A percentile compares a stretch with the other conserved stretches of the same genome.
phyloP scores from a whole-genome alignment of 164 flowering plant genomes.

The Aristolochia fimbriata region DNA sequence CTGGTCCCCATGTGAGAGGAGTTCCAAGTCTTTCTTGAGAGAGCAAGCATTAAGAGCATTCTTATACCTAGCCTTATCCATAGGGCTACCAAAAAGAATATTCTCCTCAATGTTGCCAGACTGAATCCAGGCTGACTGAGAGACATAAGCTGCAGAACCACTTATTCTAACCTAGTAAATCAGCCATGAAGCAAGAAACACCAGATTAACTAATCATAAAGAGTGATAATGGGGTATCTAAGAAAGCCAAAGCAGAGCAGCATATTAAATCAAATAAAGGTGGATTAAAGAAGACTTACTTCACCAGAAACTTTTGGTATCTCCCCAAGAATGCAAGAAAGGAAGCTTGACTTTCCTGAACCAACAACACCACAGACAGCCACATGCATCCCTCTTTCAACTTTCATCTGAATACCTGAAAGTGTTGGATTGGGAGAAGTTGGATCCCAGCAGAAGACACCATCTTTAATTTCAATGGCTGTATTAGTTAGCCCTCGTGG shows the following conservation, averaged over 20 bases:
- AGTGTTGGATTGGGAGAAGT: constrained; percentile 58
- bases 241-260: too few species aligned
- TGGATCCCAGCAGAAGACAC: constrained; percentile 77
- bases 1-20: constrained; percentile 92
- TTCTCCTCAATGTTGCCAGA: constrained; percentile 97
- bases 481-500: constrained; percentile 55
- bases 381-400: constrained; percentile 79
- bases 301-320: constrained; percentile 85
- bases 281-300: constrained; percentile 35
- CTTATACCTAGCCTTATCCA: constrained; percentile 86
- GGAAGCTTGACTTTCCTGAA: constrained; percentile 89
- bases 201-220: neutral
- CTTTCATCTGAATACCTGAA: constrained; percentile 61
- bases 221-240: neutral
- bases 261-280: neutral
- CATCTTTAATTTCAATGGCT: constrained; percentile 73
- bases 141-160: constrained; percentile 93
- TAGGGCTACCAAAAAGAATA: constrained; percentile 86
- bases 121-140: constrained; percentile 99
- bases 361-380: constrained; percentile 98
- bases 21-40: constrained; percentile 83
- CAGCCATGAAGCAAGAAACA: neutral
- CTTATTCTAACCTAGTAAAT: constrained; percentile 61
- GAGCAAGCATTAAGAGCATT: constrained; percentile 81
- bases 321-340: constrained; percentile 96